Evolutionary conservation across 148 eudicot genomes (phyloP).

Genomic region (Amaranthus hypochondriacus): DNA sequence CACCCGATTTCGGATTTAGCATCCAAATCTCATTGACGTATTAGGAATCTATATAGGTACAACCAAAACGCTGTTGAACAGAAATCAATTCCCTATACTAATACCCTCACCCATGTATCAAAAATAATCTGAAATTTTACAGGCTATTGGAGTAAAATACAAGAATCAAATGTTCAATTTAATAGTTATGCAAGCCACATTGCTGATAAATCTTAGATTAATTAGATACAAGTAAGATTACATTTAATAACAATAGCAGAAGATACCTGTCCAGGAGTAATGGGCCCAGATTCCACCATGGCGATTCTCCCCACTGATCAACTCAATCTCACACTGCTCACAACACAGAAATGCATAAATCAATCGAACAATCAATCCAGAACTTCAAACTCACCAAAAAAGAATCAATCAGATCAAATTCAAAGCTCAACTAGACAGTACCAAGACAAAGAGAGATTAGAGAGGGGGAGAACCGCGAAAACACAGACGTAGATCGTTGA

Average conservation of each 20-base stretch:
- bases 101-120: no score
- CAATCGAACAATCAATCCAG: background rate
- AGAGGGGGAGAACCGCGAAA: background rate
- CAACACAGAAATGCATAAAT: background rate
- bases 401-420: constrained; percentile 8
- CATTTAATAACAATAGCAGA: background rate
- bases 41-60: background rate
- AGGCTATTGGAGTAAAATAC: no score
- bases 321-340: constrained; percentile 17
- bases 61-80: background rate
- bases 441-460: background rate
- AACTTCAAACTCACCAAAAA: background rate
- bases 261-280: constrained; percentile 55
- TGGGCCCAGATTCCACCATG: constrained; percentile 47
- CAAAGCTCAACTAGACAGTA: constrained; percentile 1
- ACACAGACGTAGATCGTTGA: background rate
- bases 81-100: no score
- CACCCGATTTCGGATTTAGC: background rate
- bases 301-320: constrained; percentile 16
- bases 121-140: no score
- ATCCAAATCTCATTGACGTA: background rate
- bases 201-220: background rate
- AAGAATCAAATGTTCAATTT: no score
- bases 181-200: background rate
- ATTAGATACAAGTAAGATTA: background rate